These are phyloP conservation scores for Saprolegnia diclina DNA, from an alignment of 352 stramenopile genomes.

Conservation along the genomic window DNA sequence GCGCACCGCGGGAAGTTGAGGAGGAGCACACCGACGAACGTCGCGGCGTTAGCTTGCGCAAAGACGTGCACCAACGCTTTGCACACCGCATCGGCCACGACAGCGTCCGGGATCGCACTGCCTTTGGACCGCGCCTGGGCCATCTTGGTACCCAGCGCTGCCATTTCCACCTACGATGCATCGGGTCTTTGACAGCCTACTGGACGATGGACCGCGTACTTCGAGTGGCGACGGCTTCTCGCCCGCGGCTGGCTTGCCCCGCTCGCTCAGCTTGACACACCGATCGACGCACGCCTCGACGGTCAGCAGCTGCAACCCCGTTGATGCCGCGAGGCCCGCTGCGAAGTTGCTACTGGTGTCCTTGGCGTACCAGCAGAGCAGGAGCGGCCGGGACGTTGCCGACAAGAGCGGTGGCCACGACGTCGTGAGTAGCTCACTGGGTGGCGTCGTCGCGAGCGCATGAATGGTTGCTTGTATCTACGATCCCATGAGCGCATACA, in stretches of 20 bases:
- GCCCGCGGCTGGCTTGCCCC: slow-evolving; percentile 43
- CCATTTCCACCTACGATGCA: slow-evolving; percentile 43
- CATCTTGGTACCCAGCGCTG: slow-evolving; percentile 44
- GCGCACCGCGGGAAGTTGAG: slow-evolving; percentile 17
- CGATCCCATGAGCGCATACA: background rate
- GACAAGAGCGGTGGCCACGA: background rate
- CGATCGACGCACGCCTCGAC: slow-evolving; percentile 50
- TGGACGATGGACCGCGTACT: slow-evolving; percentile 30
- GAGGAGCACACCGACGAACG: slow-evolving; percentile 1
- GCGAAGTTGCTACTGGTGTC: background rate
- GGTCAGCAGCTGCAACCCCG: slow-evolving; percentile 31
- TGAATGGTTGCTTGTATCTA: slow-evolving; percentile 2
- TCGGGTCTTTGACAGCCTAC: background rate
- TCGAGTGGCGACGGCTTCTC: slow-evolving; percentile 39
- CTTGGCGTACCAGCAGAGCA: slow-evolving; percentile 25
- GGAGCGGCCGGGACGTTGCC: background rate
- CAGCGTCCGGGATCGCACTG: slow-evolving; percentile 34
- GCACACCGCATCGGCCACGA: slow-evolving; percentile 48
- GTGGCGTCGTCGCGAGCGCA: background rate
- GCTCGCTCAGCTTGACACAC: slow-evolving; percentile 46
- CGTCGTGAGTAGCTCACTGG: background rate
- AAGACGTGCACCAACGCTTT: slow-evolving; percentile 11
- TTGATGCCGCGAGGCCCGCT: background rate
- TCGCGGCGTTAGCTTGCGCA: background rate
- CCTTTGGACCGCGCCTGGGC: slow-evolving; percentile 44